Conservation (phyloP, 768 basidiomycete genomes). For the Xanthoconium stramineum region DNA sequence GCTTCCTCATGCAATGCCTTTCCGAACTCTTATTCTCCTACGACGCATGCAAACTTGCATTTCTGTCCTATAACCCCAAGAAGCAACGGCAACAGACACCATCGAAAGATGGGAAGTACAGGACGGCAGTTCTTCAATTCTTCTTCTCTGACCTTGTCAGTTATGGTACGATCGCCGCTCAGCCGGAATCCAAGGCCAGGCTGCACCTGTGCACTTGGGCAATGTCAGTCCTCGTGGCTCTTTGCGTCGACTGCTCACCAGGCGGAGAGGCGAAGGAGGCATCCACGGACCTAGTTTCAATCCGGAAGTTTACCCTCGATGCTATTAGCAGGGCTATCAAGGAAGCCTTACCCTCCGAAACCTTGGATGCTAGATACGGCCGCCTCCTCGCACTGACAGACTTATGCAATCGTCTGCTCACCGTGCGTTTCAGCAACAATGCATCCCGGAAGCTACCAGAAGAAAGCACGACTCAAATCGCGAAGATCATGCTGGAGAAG, state of each 20-base stretch:
- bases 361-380: conserved; percentile 77
- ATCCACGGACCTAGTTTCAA: conserved; percentile 73
- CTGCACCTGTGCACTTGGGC: conserved; percentile 78
- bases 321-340: conserved; percentile 84
- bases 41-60: conserved; percentile 83
- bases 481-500: conserved; percentile 98
- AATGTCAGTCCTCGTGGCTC: conserved; percentile 84
- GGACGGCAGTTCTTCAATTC: conserved; percentile 70
- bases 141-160: conserved; percentile 81
- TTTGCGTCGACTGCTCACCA: conserved; percentile 84
- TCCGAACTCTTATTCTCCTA: conserved; percentile 94
- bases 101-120: conserved; percentile 67
- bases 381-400: conserved; percentile 84
- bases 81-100: conserved; percentile 51
- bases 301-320: conserved; percentile 91
- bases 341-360: conserved; percentile 60
- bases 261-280: conserved; percentile 71
- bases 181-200: conserved; percentile 52
- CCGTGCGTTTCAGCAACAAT: conserved; percentile 63
- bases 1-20: conserved; percentile 87
- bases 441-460: conserved; percentile 49
- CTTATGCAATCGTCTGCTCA: conserved; percentile 83
- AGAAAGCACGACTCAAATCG: conserved; percentile 86
- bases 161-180: conserved; percentile 67
- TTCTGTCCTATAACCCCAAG: conserved; percentile 75